A percentile compares a stretch with the other conserved stretches of the same genome.
These are phyloP conservation scores for Papiliotrema terrestris DNA, from an alignment of 1,284 basidiomycete species.

Conservation along the genomic window DNA sequence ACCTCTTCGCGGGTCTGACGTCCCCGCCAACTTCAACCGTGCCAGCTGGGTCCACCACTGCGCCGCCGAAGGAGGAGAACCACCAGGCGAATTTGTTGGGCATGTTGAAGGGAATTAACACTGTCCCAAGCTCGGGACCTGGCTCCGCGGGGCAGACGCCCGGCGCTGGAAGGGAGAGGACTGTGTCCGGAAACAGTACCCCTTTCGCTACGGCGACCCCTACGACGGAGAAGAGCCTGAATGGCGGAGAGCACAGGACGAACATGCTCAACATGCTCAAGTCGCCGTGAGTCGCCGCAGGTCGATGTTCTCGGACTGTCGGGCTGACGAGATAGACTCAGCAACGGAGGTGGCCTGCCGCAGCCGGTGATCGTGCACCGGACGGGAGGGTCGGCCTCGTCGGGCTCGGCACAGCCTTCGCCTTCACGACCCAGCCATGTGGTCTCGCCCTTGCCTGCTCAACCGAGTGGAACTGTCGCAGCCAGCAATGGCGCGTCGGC, in stretches of 20 bases:
- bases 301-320: too few relatives aligned
- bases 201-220: background rate
- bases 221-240: background rate
- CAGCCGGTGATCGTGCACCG: background rate
- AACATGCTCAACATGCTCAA: constrained; percentile 5
- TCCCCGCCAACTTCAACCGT: constrained; percentile 7
- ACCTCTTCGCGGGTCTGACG: constrained; percentile 38
- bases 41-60: background rate
- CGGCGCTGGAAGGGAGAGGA: background rate
- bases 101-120: constrained; percentile 3
- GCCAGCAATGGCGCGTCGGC: too few relatives aligned
- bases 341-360: background rate
- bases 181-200: background rate
- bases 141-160: background rate
- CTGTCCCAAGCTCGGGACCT: background rate
- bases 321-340: background rate
- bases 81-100: constrained; percentile 2
- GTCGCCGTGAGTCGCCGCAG: background rate
- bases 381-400: too few relatives aligned
- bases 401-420: too few relatives aligned
- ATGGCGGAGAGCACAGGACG: background rate
- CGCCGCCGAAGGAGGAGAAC: background rate
- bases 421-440: too few relatives aligned
- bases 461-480: too few relatives aligned
- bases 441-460: too few relatives aligned